phyloP scores from a whole-genome alignment of 208 protist genomes.

The Vickermania ingenoplastis region DNA sequence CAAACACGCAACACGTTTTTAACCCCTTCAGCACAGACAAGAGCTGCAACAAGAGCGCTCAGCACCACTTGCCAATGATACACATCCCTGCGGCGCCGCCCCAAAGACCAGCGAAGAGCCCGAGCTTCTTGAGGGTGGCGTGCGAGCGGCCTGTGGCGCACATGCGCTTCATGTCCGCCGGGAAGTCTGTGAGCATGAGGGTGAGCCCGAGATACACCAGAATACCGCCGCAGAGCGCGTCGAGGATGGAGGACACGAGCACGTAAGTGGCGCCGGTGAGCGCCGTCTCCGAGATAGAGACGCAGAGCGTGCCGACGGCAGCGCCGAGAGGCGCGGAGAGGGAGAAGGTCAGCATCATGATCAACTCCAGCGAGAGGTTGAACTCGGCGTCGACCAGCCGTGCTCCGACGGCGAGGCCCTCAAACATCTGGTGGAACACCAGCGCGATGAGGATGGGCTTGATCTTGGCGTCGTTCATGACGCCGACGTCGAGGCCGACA shows the following conservation, averaged over 20 bases:
- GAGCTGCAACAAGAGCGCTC: too few relatives aligned
- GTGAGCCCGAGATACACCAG: constrained; percentile 19
- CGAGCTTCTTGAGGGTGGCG: constrained; percentile 8
- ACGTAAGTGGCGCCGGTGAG: constrained; percentile 11
- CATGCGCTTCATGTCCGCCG: constrained; percentile 13
- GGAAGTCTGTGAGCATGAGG: constrained; percentile 21
- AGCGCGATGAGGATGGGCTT: constrained; percentile 11
- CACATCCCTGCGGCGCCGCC: constrained; percentile 8
- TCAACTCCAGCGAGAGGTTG: constrained; percentile 5
- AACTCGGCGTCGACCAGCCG: constrained; percentile 10
- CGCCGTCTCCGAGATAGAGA: constrained; percentile 4
- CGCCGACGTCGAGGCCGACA: constrained; percentile 5
- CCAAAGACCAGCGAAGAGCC: constrained; percentile 18
- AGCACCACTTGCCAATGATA: not conserved
- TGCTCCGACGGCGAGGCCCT: constrained; percentile 16
- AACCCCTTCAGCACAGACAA: too few relatives aligned
- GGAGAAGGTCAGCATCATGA: constrained; percentile 4
- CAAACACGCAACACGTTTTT: too few relatives aligned
- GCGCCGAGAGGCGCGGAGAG: constrained; percentile 5
- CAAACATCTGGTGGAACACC: constrained; percentile 20
- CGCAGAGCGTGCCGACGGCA: constrained; percentile 2
- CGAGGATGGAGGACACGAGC: constrained; percentile 7
- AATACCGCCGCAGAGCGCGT: constrained; percentile 16
- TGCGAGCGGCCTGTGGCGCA: not conserved
- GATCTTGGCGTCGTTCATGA: constrained; percentile 1